phyloP scores from a whole-genome alignment of 2,329 filamentous ascomycete species.

The Xylariales sp. region DNA sequence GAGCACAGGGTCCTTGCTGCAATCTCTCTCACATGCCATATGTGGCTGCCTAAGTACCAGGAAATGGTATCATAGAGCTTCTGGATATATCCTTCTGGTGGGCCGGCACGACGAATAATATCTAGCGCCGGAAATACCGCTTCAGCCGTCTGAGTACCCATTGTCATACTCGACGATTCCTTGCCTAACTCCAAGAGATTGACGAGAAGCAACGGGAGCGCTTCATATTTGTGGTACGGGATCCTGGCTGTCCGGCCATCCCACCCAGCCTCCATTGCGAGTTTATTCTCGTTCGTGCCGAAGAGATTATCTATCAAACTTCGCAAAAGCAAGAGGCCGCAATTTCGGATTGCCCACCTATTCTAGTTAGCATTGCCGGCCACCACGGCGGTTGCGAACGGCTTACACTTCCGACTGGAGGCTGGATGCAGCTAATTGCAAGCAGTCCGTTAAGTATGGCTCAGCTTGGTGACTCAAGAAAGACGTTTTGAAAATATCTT shows the following conservation, averaged over 20 bases:
- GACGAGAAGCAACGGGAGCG: constrained; percentile 72
- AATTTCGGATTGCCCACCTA: constrained; percentile 95
- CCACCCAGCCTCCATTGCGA: constrained; percentile 70
- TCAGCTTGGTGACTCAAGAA: constrained; percentile 79
- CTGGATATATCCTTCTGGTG: constrained; percentile 67
- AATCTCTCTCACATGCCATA: constrained; percentile 87
- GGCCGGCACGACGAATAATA: constrained; percentile 77
- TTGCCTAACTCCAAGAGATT: constrained; percentile 68
- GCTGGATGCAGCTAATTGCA: constrained; percentile 83
- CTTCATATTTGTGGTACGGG: constrained; percentile 76
- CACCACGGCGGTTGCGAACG: not conserved
- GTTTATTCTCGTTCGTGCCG: constrained; percentile 78
- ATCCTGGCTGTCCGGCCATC: constrained; percentile 73
- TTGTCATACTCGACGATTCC: constrained; percentile 49
- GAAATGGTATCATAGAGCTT: constrained; percentile 69
- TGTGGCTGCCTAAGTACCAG: constrained; percentile 72
- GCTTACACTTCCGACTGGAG: constrained; percentile 81
- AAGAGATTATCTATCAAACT: constrained; percentile 84
- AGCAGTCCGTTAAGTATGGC: constrained; percentile 75
- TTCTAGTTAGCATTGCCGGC: constrained; percentile 34
- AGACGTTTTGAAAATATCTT: constrained; percentile 89
- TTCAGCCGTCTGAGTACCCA: constrained; percentile 65
- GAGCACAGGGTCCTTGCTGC: constrained; percentile 78
- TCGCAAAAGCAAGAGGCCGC: constrained; percentile 87
- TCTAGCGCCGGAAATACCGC: constrained; percentile 87